phyloP scores from a whole-genome alignment of 768 basidiomycete genomes.

The Amanita polypyramis region DNA sequence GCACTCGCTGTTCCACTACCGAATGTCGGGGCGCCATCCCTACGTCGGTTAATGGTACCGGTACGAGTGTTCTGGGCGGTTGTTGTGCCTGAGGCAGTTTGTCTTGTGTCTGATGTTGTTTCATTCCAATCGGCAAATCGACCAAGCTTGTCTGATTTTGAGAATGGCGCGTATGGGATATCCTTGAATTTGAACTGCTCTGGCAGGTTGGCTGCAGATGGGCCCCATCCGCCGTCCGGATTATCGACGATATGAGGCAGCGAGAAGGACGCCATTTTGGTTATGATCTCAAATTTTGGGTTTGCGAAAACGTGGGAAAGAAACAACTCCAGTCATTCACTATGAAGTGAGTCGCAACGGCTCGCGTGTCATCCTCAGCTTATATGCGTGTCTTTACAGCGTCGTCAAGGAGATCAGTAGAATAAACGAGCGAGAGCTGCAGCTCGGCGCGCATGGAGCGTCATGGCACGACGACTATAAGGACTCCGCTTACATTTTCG shows the following conservation, averaged over 20 bases:
- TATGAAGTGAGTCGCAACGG: conserved; percentile 58
- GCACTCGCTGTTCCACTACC: conserved; percentile 86
- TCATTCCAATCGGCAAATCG: conserved; percentile 98
- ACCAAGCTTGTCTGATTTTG: conserved; percentile 97
- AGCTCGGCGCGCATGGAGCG: conserved; percentile 55
- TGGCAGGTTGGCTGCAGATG: conserved; percentile 69
- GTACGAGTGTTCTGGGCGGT: conserved; percentile 37
- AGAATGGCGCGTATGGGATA: conserved; percentile 97
- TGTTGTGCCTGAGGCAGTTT: conserved; percentile 38
- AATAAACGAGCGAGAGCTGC: conserved; percentile 87
- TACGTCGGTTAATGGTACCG: conserved; percentile 45
- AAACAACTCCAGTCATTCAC: conserved; percentile 11
- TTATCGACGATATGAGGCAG: conserved; percentile 87
- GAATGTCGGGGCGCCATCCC: conserved; percentile 77
- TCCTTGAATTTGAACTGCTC: conserved; percentile 96
- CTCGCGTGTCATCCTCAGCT: background rate
- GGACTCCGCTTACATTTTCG: conserved; percentile 93
- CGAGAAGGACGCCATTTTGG: conserved; percentile 66
- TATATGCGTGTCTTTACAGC: conserved; percentile 28
- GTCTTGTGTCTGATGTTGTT: conserved; percentile 51
- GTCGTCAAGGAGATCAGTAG: conserved; percentile 89
- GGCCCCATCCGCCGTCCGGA: conserved; percentile 91
- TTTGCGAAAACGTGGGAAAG: conserved; percentile 26
- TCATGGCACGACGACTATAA: conserved; percentile 98
- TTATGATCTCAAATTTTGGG: conserved; percentile 10